Percentiles rank a stretch among this genome's conserved stretches.
Evolutionary conservation across 495 filamentous ascomycete species (phyloP).

Genomic region (Baudoinia panamericana): DNA sequence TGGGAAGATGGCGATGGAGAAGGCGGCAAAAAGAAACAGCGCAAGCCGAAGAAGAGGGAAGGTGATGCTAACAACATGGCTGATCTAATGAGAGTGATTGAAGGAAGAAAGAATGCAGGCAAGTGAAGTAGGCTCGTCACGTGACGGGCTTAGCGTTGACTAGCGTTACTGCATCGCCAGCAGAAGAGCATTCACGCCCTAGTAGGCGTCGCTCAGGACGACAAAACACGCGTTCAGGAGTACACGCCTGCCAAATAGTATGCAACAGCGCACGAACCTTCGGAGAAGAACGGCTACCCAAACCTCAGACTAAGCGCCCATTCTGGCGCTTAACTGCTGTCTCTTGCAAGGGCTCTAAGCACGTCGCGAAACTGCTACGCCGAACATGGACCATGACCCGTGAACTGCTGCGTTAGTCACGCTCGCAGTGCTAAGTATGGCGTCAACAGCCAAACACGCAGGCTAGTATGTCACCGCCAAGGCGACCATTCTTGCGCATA

Average conservation of each 20-base stretch:
- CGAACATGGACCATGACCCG: not conserved
- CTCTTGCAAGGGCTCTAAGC: not conserved
- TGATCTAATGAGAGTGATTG: conserved; percentile 70
- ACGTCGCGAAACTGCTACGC: not conserved
- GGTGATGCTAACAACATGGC: conserved; percentile 67
- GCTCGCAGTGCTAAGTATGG: not conserved
- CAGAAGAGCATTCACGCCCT: not conserved
- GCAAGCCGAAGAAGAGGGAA: conserved; percentile 74
- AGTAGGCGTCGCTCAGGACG: not conserved
- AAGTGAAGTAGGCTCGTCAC: conserved; percentile 2
- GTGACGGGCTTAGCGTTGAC: not conserved
- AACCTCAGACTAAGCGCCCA: conserved; percentile 9
- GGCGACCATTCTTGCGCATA: no score
- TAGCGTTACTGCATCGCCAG: not conserved
- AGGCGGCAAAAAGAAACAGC: conserved; percentile 49
- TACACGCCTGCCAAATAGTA: not conserved
- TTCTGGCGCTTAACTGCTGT: not conserved
- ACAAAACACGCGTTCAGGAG: not conserved
- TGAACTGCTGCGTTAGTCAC: not conserved
- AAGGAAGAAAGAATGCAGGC: conserved; percentile 42
- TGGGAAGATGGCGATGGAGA: conserved; percentile 39
- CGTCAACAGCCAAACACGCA: not conserved
- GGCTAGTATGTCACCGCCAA: no score
- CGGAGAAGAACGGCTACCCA: not conserved
- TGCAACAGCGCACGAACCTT: no score